Base-by-base conservation (phyloP, 2,329 filamentous ascomycete species). In the Cladosporium sp. region DNA sequence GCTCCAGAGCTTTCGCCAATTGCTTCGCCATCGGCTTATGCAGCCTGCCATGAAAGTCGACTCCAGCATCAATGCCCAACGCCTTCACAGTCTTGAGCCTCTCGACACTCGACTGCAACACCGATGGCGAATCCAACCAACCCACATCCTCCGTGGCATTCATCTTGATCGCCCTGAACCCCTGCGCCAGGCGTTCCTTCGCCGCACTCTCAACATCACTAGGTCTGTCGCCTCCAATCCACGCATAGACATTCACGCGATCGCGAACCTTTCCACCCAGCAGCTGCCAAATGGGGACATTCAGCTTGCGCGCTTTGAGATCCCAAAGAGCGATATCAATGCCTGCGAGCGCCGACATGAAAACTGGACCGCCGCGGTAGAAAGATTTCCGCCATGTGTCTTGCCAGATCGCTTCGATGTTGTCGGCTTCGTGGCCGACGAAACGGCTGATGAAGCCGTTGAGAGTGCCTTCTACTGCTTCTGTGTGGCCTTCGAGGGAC, bases 401-500 rank as follows among this genome's bases (percentile, higher is more conserved):
- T 63, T 88, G 85, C 86, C 86, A 90, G 52, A 90, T 84, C 53
- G 88, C 82, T 61, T 90, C 86, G 54, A 90, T 89, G 40, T 88
- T 81, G 61, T 88, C 81, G 29, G 85, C 85, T 60, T 88, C 84
- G 57, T 80, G 75, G 0, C 84, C 85, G 2, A 78, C 67, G 43
- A 84, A 80, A 35, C 82, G 72, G 19, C 77, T 73, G 29, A 74
- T 78, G 69, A 82, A 82, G 11, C 82, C 82, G 62, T 86, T 79
- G 1, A 89, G 69, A 50, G 82, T 83, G 0, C 86, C 86, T 62
- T 89, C 85, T 0, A 89, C 83, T 1, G 84, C 83, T 53, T 86
- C 77, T 0, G 81, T 83, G 58, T 88, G 85, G 0, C 85, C 50
- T 88, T 51, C 85, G 0, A 89, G 68, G 0, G 83, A 84, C 0